These are phyloP conservation scores for Myrmaecium sp. DNA, from an alignment of 2,329 filamentous ascomycete species.

Conservation along the genomic window DNA sequence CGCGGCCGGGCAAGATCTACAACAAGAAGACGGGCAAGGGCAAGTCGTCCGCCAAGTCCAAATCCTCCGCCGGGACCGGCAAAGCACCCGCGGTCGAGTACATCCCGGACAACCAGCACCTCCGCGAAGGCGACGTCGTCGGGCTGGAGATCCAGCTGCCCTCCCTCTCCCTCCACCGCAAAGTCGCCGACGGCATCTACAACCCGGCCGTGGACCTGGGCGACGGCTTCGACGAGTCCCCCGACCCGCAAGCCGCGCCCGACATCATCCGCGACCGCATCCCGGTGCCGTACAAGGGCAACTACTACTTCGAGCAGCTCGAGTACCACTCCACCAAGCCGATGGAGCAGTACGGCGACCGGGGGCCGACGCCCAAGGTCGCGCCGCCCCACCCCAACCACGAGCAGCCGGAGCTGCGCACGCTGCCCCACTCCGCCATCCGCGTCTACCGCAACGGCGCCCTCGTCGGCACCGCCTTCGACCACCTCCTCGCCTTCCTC, in stretches of 20 bases:
- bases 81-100: slow-evolving; percentile 18
- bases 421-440: slow-evolving; percentile 71
- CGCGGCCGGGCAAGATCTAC: slow-evolving; percentile 76
- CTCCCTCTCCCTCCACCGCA: slow-evolving; percentile 68
- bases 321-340: slow-evolving; percentile 80
- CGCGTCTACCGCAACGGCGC: slow-evolving; percentile 87
- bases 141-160: slow-evolving; percentile 86
- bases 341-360: slow-evolving; percentile 48
- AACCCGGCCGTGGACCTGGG: slow-evolving; percentile 65
- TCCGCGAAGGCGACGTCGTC: slow-evolving; percentile 83
- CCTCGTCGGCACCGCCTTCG: slow-evolving; percentile 73
- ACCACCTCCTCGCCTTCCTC: slow-evolving; percentile 74
- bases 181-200: slow-evolving; percentile 73
- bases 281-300: slow-evolving; percentile 82
- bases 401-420: slow-evolving; percentile 56
- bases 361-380: slow-evolving; percentile 36
- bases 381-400: slow-evolving; percentile 65
- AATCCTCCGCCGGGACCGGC: slow-evolving; percentile 11
- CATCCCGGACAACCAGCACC: slow-evolving; percentile 54
- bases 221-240: slow-evolving; percentile 36
- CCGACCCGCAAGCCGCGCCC: slow-evolving; percentile 35
- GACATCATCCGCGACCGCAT: slow-evolving; percentile 93
- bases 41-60: slow-evolving; percentile 23
- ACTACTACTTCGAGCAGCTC: slow-evolving; percentile 85
- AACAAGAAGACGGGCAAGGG: slow-evolving; percentile 21